Conservation (phyloP, 2,329 filamentous ascomycete species). For the Sclerotinia minor region DNA sequence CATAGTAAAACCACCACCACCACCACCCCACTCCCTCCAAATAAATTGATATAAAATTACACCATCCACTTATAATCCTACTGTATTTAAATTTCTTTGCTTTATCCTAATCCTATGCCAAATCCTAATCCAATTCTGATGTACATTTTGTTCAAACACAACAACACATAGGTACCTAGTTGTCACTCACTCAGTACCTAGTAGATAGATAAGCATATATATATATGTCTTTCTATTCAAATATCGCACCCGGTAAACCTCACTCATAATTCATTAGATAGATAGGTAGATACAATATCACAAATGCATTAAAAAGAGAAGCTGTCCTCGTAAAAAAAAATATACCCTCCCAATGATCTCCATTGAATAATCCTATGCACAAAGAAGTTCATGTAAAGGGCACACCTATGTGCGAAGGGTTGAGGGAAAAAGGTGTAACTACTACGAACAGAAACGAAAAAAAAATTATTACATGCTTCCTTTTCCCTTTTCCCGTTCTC, state of each 20-base stretch:
- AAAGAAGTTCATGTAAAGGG: slow-evolving; percentile 26
- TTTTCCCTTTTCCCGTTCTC: slow-evolving; percentile 24
- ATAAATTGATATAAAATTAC: not conserved
- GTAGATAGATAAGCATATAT: too few relatives aligned
- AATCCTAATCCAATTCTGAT: too few relatives aligned
- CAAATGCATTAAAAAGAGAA: slow-evolving; percentile 10
- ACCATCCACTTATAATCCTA: not conserved
- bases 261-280: not conserved
- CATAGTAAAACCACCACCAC: not conserved
- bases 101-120: too few relatives aligned
- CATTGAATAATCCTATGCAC: slow-evolving; percentile 31
- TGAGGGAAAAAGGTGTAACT: slow-evolving; percentile 28
- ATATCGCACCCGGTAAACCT: not conserved
- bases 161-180: too few relatives aligned
- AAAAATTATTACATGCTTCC: slow-evolving; percentile 35
- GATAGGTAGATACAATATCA: not conserved
- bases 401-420: not conserved
- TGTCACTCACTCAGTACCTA: not conserved
- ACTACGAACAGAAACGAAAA: slow-evolving; percentile 28
- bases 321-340: slow-evolving; percentile 16
- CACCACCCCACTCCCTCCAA: too few relatives aligned
- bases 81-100: not conserved
- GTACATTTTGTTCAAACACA: not conserved
- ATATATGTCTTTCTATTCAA: not conserved
- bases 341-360: slow-evolving; percentile 26